A percentile compares a stretch with the other conserved stretches of the same genome.
Conservation (phyloP, 2,329 filamentous ascomycete genomes). For the Cyphellophora attinorum region DNA sequence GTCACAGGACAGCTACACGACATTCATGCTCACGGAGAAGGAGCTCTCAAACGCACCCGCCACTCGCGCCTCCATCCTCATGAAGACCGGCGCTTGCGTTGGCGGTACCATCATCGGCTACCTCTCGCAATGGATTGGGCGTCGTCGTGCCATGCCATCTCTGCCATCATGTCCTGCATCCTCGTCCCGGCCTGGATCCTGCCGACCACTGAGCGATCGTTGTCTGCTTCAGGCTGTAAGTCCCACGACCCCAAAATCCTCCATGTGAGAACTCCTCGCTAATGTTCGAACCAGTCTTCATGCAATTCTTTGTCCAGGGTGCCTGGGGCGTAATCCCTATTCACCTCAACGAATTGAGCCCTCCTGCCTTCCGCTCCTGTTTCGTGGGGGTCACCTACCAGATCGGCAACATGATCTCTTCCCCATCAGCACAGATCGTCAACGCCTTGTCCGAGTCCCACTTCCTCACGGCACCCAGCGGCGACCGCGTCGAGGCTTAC, state of each 20-base stretch:
- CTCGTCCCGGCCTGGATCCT: conserved; percentile 72
- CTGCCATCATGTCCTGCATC: conserved; percentile 56
- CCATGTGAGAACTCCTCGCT: too few relatives aligned
- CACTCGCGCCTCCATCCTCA: conserved; percentile 67
- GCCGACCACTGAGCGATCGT: conserved; percentile 21
- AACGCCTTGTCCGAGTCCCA: conserved; percentile 61
- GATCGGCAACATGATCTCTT: conserved; percentile 64
- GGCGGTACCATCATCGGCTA: conserved; percentile 68
- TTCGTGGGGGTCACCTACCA: conserved; percentile 68
- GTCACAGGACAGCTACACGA: conserved; percentile 72
- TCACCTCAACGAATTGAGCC: conserved; percentile 67
- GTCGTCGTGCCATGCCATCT: conserved; percentile 43
- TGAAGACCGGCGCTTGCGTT: conserved; percentile 69
- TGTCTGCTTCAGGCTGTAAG: conserved; percentile 24
- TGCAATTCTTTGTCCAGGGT: conserved; percentile 61
- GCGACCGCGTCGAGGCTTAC: conserved; percentile 56
- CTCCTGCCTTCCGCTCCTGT: conserved; percentile 63
- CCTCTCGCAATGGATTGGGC: conserved; percentile 63
- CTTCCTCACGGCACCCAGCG: conserved; percentile 44
- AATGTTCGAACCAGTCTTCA: too few relatives aligned
- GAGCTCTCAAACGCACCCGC: conserved; percentile 54
- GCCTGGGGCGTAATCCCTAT: conserved; percentile 63
- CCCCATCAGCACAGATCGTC: conserved; percentile 64
- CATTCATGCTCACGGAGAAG: conserved; percentile 67
- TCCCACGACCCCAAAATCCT: too few relatives aligned